Evolutionary conservation across 192 early-diverging fungal species (phyloP).

Genomic region (Backusella morwellensis): DNA sequence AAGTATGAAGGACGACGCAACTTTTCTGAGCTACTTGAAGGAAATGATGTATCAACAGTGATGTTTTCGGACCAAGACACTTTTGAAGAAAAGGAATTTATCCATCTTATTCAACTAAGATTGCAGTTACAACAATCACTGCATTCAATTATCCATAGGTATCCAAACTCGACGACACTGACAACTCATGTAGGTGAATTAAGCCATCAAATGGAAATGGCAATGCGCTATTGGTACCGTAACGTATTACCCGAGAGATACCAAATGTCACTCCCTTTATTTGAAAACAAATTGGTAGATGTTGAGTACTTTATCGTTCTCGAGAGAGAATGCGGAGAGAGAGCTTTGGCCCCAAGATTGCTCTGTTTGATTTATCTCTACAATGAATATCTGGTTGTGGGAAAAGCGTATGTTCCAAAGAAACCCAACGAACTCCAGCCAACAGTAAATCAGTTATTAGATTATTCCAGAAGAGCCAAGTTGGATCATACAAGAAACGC

Average conservation of each 20-base stretch:
- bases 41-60: background rate
- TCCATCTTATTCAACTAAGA: background rate
- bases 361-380: conserved; percentile 4
- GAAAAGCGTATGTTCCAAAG: conserved; percentile 3
- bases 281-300: conserved; percentile 11
- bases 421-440: background rate
- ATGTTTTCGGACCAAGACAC: background rate
- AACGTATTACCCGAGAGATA: conserved; percentile 1
- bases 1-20: background rate
- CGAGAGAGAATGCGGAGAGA: background rate
- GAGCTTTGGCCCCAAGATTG: background rate
- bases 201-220: background rate
- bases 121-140: background rate
- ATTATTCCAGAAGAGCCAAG: background rate
- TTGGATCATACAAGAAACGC: background rate
- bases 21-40: background rate
- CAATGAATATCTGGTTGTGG: conserved; percentile 8
- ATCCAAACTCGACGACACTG: background rate
- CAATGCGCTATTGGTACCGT: conserved; percentile 19
- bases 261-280: background rate
- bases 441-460: background rate
- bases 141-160: background rate
- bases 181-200: background rate
- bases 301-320: background rate
- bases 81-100: background rate